These are phyloP conservation scores for Fusarium pseudonygamai DNA, from an alignment of 2,329 filamentous ascomycete genomes.

Conservation along the genomic window DNA sequence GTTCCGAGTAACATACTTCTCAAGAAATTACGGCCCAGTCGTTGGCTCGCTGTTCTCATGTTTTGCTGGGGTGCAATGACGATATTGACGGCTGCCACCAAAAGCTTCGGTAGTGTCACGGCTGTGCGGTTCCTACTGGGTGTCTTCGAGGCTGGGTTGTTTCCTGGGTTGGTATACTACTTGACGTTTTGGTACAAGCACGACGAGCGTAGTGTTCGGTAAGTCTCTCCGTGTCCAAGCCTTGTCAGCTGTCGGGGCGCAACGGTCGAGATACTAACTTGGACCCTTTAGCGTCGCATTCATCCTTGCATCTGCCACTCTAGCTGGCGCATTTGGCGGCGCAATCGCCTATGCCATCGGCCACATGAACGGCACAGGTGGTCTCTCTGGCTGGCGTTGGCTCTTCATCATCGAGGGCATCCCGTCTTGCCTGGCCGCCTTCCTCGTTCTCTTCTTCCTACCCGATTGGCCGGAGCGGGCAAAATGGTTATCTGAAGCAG, in stretches of 20 bases:
- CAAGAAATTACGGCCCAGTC: conserved; percentile 69
- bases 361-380: conserved; percentile 71
- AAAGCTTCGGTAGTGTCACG: conserved; percentile 70
- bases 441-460: conserved; percentile 72
- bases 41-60: conserved; percentile 74
- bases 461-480: conserved; percentile 75
- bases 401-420: conserved; percentile 72
- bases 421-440: conserved; percentile 69
- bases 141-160: conserved; percentile 75
- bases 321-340: conserved; percentile 78
- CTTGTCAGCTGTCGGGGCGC: neutral
- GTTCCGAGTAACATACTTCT: conserved; percentile 74
- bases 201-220: conserved; percentile 72
- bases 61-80: conserved; percentile 74
- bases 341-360: conserved; percentile 77
- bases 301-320: conserved; percentile 73
- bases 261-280: conserved; percentile 18
- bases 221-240: conserved; percentile 8
- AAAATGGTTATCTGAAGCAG: conserved; percentile 66
- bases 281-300: conserved; percentile 65
- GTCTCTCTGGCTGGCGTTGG: conserved; percentile 75
- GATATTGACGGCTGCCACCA: conserved; percentile 71
- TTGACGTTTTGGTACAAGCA: conserved; percentile 80
- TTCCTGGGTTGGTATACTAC: conserved; percentile 68
- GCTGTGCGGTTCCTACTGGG: conserved; percentile 75